These are phyloP conservation scores for Penicillium sp. DNA, from an alignment of 2,329 filamentous ascomycete species.

Conservation along the genomic window DNA sequence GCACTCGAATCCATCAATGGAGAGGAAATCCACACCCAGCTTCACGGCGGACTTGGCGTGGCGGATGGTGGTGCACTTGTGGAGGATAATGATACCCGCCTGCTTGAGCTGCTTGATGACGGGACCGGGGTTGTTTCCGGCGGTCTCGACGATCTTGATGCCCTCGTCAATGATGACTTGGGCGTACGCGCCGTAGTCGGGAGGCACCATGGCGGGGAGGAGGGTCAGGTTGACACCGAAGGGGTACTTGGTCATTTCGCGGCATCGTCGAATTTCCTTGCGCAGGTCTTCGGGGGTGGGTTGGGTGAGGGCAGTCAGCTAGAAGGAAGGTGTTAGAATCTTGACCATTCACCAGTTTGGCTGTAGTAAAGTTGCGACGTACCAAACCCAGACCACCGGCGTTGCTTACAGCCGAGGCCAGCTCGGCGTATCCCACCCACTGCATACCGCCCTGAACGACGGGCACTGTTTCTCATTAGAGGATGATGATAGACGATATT, in stretches of 20 bases:
- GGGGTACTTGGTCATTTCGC: conserved; percentile 62
- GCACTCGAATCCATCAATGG: conserved; percentile 97
- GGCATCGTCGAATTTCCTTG: conserved; percentile 87
- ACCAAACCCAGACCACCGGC: conserved; percentile 56
- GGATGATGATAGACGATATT: neutral
- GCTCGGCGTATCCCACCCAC: conserved; percentile 58
- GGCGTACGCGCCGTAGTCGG: conserved; percentile 89
- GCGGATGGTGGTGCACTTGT: conserved; percentile 97
- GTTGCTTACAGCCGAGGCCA: conserved; percentile 57
- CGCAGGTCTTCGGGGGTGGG: conserved; percentile 88
- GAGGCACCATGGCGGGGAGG: conserved; percentile 83
- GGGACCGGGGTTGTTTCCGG: conserved; percentile 85
- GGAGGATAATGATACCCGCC: conserved; percentile 75
- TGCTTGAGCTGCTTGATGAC: conserved; percentile 87
- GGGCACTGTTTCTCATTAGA: conserved; percentile 40
- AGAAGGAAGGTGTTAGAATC: neutral
- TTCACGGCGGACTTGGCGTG: conserved; percentile 91
- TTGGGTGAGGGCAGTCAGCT: conserved; percentile 73
- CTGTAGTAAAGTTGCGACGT: conserved; percentile 21
- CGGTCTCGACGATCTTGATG: conserved; percentile 87
- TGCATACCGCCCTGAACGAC: conserved; percentile 57
- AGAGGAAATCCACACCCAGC: conserved; percentile 93
- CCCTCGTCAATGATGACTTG: conserved; percentile 93
- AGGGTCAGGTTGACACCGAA: conserved; percentile 97
- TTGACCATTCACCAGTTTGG: neutral